Evolutionary conservation across 257 asterid species (phyloP).

Genomic region (Solanum pimpinellifolium): DNA sequence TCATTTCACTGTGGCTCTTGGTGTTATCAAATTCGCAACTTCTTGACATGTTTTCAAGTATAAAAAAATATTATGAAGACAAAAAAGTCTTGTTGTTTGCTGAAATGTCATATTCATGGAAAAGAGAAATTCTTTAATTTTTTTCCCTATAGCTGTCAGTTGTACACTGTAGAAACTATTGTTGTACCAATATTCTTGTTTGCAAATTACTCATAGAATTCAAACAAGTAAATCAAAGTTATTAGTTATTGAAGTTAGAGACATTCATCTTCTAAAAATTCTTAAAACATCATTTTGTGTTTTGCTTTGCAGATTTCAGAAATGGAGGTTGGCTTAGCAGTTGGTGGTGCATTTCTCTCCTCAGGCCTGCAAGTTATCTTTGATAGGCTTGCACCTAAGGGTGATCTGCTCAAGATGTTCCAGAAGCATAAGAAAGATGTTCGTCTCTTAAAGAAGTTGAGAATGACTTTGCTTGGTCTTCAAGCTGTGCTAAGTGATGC

Average conservation of each 20-base stretch:
- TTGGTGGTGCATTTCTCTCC: neutral
- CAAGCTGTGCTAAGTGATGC: constrained; percentile 9
- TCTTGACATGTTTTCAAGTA: no score
- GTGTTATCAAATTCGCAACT: no score
- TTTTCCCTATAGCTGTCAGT: no score
- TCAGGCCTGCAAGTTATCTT: neutral
- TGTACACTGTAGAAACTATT: no score
- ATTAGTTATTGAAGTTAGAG: neutral
- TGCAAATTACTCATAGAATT: neutral
- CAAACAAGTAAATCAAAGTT: neutral
- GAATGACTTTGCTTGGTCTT: neutral
- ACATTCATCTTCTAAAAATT: neutral
- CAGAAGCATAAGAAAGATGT: neutral
- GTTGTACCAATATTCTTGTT: neutral
- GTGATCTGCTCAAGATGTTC: neutral
- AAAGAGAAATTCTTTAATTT: no score
- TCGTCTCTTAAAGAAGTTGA: neutral
- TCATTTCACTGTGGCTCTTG: no score
- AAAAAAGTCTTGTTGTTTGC: neutral
- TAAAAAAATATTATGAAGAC: neutral
- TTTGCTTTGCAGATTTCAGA: neutral
- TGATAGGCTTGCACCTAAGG: neutral
- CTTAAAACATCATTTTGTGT: neutral
- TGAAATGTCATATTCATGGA: no score
- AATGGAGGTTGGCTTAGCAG: neutral